These are phyloP conservation scores for Solanum appendiculatum DNA, from an alignment of 257 asterid genomes.

Conservation along the genomic window DNA sequence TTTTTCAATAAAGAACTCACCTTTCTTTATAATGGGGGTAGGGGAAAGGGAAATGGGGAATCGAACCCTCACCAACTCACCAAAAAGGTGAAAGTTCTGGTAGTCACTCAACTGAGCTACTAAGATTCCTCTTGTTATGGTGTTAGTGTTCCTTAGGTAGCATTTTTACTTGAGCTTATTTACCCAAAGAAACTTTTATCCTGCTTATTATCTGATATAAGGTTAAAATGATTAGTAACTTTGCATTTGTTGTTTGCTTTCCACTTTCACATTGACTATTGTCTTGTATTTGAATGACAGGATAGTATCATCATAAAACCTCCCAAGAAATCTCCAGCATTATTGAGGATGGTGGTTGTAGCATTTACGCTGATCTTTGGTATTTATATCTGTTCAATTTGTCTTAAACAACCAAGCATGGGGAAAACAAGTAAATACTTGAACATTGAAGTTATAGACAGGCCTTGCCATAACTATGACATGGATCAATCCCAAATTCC, in stretches of 20 bases:
- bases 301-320: conserved; percentile 50
- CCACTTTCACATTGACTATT: neutral
- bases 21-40: neutral
- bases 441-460: conserved; percentile 20
- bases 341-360: conserved; percentile 55
- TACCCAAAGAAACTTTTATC: neutral
- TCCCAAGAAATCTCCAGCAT: conserved; percentile 64
- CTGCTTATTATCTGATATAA: neutral
- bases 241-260: neutral
- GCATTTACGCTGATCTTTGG: conserved; percentile 64
- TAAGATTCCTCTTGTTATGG: neutral
- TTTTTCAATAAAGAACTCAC: neutral
- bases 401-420: conserved; percentile 50
- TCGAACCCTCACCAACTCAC: neutral
- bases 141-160: neutral
- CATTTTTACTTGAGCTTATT: neutral
- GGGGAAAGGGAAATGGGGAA: neutral
- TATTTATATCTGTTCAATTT: conserved; percentile 61
- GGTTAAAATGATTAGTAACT: neutral
- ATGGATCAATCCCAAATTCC: conserved; percentile 52
- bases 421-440: conserved; percentile 18
- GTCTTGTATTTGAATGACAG: conserved; percentile 26
- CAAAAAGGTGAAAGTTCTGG: neutral
- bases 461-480: conserved; percentile 20
- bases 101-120: neutral